Evolutionary conservation across 345 rosid species (phyloP).

Genomic region (Populus nigra): DNA sequence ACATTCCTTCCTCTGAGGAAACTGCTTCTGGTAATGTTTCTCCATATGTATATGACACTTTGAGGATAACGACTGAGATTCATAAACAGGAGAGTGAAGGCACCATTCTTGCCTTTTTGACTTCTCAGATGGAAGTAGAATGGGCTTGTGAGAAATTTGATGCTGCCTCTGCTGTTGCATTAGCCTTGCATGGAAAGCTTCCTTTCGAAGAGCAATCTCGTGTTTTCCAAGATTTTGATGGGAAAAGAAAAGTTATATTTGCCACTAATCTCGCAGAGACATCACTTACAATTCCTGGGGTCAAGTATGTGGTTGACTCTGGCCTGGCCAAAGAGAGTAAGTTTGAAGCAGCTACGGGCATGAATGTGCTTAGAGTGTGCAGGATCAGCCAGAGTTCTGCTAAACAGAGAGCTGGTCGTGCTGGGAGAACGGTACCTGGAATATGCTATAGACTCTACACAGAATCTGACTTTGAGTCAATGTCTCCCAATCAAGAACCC

Average conservation of each 20-base stretch:
- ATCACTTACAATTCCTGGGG: slow-evolving; percentile 88
- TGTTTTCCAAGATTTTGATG: slow-evolving; percentile 56
- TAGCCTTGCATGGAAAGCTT: slow-evolving; percentile 89
- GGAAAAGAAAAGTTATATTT: slow-evolving; percentile 82
- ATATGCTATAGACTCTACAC: slow-evolving; percentile 78
- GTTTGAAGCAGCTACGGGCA: slow-evolving; percentile 72
- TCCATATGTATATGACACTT: slow-evolving; percentile 57
- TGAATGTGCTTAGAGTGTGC: slow-evolving; percentile 77
- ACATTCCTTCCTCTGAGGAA: slow-evolving; percentile 32
- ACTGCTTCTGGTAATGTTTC: slow-evolving; percentile 41
- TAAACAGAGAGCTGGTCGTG: slow-evolving; percentile 91
- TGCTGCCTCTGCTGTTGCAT: slow-evolving; percentile 51
- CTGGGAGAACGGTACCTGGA: slow-evolving; percentile 95
- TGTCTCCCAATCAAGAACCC: slow-evolving; percentile 71
- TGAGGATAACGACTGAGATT: slow-evolving; percentile 53
- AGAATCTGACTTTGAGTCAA: slow-evolving; percentile 43
- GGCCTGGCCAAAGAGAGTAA: slow-evolving; percentile 82
- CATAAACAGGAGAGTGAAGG: slow-evolving; percentile 67
- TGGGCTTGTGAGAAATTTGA: slow-evolving; percentile 81
- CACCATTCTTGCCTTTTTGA: slow-evolving; percentile 82
- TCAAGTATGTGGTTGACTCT: slow-evolving; percentile 82
- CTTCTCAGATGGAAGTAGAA: slow-evolving; percentile 89
- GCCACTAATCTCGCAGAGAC: slow-evolving; percentile 95
- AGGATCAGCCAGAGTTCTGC: slow-evolving; percentile 80
- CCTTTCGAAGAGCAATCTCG: slow-evolving; percentile 61